Evolutionary conservation across 2,329 filamentous ascomycete species (phyloP), one percentile per base, ranked within the genome.

Genomic region (Dothideomycetes sp.): DNA sequence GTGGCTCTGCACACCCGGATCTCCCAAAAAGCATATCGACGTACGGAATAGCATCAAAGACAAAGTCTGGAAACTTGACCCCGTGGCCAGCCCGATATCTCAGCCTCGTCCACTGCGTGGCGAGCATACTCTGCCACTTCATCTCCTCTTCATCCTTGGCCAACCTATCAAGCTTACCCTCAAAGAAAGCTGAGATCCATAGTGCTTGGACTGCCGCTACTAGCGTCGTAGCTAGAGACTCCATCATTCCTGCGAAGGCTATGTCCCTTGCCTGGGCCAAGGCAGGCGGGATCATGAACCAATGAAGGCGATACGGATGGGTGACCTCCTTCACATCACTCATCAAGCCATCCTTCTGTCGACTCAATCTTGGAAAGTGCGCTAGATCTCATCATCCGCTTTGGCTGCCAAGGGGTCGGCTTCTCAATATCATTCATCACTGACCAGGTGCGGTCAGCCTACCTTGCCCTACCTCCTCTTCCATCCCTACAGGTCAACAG

Each of bases 21-120:
- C 83, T 4, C 62, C 60, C 44, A 84, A 54, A n/a, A 52, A 89
- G 55, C 51, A 79, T 51, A 56, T 88, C 83, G 14, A 85, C 55
- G 52, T 86, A 91, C 3, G 81, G 81, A 39, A 89, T 55, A 0
- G 72, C 72, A 56, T 91, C 84, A 52, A 89, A 88, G 14, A 84
- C 77, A 47, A 87, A 79, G 54, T 84, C 81, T 0, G 79, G 79
- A 42, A 71, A 66, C 52, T 66, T 69, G 30, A 63, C 65, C 1
- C 81, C 81, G 51, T 75, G 78, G 0, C 81, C 81, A 3, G 64
- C 69, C 1, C 79, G 75, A 49, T 82, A 83, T 18, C 83, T 69
- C 72, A 79, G 80, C 47, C 70, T 75, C 4, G 79, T 79, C 54
- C 81, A 89, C 29, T 81, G 74, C 15, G 71, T 77, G 52, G 81